Evolutionary conservation across 805 yeast species (phyloP).

Genomic region (Suhomyces sp.): DNA sequence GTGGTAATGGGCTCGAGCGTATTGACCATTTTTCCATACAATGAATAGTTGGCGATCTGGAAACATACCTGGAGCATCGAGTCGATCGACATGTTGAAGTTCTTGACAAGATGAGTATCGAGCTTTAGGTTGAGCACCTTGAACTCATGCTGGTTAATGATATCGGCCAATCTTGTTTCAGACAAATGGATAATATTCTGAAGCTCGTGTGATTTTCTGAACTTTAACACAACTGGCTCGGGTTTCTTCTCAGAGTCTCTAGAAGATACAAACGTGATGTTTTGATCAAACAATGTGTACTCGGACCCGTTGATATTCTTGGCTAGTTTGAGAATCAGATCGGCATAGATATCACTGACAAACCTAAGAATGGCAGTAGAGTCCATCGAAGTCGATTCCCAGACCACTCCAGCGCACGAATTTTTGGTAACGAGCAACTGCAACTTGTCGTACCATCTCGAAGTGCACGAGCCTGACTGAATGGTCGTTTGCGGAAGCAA

Average conservation of each 20-base stretch:
- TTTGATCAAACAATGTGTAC: conserved; percentile 49
- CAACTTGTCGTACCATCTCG: conserved; percentile 58
- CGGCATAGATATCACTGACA: conserved; percentile 57
- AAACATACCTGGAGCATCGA: conserved; percentile 51
- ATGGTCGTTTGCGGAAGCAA: conserved; percentile 43
- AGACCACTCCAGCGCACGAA: conserved; percentile 57
- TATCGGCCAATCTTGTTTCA: conserved; percentile 57
- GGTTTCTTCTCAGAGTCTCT: conserved; percentile 37
- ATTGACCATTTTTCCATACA: conserved; percentile 50
- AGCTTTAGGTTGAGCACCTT: conserved; percentile 39
- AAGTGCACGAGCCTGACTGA: conserved; percentile 57
- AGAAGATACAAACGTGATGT: conserved; percentile 36
- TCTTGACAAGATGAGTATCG: conserved; percentile 34
- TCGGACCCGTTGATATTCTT: conserved; percentile 56
- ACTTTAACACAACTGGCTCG: conserved; percentile 23
- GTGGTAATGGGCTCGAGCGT: conserved; percentile 64
- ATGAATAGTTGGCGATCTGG: conserved; percentile 53
- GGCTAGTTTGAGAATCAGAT: conserved; percentile 54
- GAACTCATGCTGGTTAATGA: conserved; percentile 57
- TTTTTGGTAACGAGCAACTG: conserved; percentile 53
- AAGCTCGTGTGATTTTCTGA: conserved; percentile 46
- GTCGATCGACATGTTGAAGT: conserved; percentile 45
- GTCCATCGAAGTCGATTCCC: conserved; percentile 59
- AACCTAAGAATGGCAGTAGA: conserved; percentile 56
- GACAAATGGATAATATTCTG: conserved; percentile 50